Evolutionary conservation across 148 eudicot species (phyloP), one percentile per base, ranked within the genome.

Genomic region (Heliosperma pusillum): DNA sequence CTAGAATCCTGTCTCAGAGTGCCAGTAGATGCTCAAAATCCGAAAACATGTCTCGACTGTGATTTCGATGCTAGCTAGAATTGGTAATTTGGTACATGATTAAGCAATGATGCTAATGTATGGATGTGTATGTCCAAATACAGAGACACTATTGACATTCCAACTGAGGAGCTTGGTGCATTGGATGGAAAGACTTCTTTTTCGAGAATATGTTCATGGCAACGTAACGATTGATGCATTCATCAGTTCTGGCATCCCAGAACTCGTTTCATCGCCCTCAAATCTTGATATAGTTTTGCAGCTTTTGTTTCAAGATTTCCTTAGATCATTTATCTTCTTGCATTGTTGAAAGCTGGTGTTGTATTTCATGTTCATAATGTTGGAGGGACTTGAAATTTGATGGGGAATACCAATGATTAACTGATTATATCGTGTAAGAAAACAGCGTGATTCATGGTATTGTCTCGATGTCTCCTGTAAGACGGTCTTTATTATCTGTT

Each of bases 181-280:
- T 90, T 53, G 95, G 97, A 75, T 90, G 95, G 94, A 87, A 78
- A 69, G 68, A 84, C 94, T 71, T 81, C 61, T 74, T 58, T 26
- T 25, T 3, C 42, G 36, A 67, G 22, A 1, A 36, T 66, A 73
- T 16, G 10, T 11, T 69, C 45, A 16, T 77, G 15, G 52, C 52
- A 16, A 20, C 0, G 52, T 42, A 16, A 20, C 0, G 33, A 33
- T 44, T 17, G 13, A 0, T 47, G 30, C 44, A 20, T 53, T 63
- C 69, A 67, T 40, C 29, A 25, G 29, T n/a, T 67, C 21, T 27
- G 24, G 53, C 55, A 13, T 45, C 57, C 7, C 16, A 21, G 57
- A 69, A 44, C 57, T 45, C 6, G 70, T 1, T 66, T 66, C 7
- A 25, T 63, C 16, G 29, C 42, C 20, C 20, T 29, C 10, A 0